A percentile compares a stretch with the other conserved stretches of the same genome.
These are phyloP conservation scores for Phyllostachys edulis DNA, from an alignment of 176 grass and related monocot genomes.

Conservation along the genomic window DNA sequence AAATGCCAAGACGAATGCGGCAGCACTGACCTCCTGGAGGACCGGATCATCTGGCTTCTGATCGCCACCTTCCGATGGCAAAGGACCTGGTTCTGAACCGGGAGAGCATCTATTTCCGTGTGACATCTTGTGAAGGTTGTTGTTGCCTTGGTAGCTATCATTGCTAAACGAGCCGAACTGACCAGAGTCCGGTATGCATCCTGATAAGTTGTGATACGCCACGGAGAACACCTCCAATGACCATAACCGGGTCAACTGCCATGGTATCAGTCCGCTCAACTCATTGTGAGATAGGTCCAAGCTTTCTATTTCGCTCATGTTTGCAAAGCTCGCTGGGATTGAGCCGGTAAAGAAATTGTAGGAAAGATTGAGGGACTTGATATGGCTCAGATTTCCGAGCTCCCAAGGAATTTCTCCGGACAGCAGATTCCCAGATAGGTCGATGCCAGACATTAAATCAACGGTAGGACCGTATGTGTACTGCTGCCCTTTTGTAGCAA, in stretches of 20 bases:
- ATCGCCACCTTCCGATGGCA: not conserved
- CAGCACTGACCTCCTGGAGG: no score
- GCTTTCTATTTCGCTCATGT: no score
- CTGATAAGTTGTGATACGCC: conserved; percentile 43
- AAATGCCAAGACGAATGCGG: no score
- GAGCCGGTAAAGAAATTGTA: conserved; percentile 1
- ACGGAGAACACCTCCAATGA: conserved; percentile 21
- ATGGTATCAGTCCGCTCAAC: not conserved
- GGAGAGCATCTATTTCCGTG: not conserved
- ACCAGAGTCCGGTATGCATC: conserved; percentile 16
- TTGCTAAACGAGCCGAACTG: conserved; percentile 17
- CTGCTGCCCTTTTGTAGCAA: conserved; percentile 6
- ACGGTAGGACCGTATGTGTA: not conserved
- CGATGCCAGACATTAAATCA: not conserved
- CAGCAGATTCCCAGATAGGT: conserved; percentile 28
- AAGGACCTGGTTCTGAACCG: not conserved
- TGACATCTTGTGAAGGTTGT: not conserved
- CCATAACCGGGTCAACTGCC: not conserved
- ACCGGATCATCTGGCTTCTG: no score
- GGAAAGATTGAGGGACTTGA: conserved; percentile 29
- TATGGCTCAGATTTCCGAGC: conserved; percentile 3
- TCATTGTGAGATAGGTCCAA: no score
- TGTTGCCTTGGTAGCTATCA: conserved; percentile 22
- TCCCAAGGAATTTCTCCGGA: conserved; percentile 20
- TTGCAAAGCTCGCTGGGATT: conserved; percentile 21